phyloP scores from a whole-genome alignment of 1,284 basidiomycete genomes.

The Ustilago xerochloae region DNA sequence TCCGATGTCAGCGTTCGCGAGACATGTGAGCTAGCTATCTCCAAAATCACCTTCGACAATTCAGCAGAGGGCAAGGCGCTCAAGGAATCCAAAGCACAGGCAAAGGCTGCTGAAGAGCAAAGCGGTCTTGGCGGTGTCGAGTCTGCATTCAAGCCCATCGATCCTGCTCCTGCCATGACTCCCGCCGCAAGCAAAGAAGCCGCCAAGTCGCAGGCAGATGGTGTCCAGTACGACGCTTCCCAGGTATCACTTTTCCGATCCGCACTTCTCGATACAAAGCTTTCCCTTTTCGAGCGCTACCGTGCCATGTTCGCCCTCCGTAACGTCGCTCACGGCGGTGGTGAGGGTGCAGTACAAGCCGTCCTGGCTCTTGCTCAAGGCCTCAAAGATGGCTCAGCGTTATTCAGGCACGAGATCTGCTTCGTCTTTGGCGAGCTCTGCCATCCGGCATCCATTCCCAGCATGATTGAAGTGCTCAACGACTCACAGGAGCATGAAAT shows the following conservation, averaged over 20 bases:
- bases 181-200: conserved; percentile 54
- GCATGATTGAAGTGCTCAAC: conserved; percentile 81
- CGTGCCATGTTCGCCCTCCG: conserved; percentile 98
- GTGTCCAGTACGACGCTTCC: conserved; percentile 68
- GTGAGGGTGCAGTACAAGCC: conserved; percentile 71
- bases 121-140: conserved; percentile 31
- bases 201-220: conserved; percentile 16
- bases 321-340: conserved; percentile 61
- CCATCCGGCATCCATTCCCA: conserved; percentile 86
- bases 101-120: conserved; percentile 25
- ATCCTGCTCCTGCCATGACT: conserved; percentile 82
- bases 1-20: conserved; percentile 85
- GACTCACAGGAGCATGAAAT: conserved; percentile 86
- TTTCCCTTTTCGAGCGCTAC: conserved; percentile 91
- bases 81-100: conserved; percentile 48
- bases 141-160: conserved; percentile 81
- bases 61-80: conserved; percentile 64
- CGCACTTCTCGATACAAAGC: conserved; percentile 77
- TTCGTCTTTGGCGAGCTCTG: conserved; percentile 94
- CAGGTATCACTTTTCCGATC: conserved; percentile 72
- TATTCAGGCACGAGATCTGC: conserved; percentile 60
- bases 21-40: conserved; percentile 96
- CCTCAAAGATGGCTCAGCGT: conserved; percentile 72
- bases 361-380: conserved; percentile 91
- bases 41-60: conserved; percentile 92